Conservation (phyloP, 345 rosid genomes). For the Sisymbrium altissimum region DNA sequence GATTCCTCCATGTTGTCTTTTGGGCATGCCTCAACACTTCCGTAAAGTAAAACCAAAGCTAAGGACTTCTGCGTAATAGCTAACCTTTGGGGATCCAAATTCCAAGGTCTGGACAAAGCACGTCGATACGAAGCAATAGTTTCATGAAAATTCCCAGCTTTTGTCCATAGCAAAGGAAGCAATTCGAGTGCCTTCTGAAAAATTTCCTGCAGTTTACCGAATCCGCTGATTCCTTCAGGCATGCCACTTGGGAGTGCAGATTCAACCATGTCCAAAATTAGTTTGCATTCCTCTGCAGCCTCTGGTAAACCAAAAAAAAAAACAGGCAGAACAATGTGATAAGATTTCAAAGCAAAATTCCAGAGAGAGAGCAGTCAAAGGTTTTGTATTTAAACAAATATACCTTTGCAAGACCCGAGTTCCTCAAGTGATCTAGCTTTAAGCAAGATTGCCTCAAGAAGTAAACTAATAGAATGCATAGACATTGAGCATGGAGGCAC, state of each 20-base stretch:
- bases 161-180: slow-evolving; percentile 71
- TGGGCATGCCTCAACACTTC: slow-evolving; percentile 67
- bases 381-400: not conserved
- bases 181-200: slow-evolving; percentile 79
- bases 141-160: slow-evolving; percentile 65
- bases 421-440: slow-evolving; percentile 81
- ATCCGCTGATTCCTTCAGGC: slow-evolving; percentile 51
- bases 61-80: slow-evolving; percentile 75
- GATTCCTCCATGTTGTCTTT: slow-evolving; percentile 75
- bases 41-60: slow-evolving; percentile 70
- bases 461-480: slow-evolving; percentile 85
- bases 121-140: slow-evolving; percentile 70
- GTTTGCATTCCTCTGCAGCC: slow-evolving; percentile 89
- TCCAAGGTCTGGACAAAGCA: slow-evolving; percentile 80
- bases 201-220: slow-evolving; percentile 76
- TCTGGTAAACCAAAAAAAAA: slow-evolving; percentile 47
- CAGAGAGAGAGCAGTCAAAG: not conserved
- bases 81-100: slow-evolving; percentile 68
- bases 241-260: slow-evolving; percentile 72
- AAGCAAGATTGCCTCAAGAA: slow-evolving; percentile 85
- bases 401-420: slow-evolving; percentile 67
- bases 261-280: slow-evolving; percentile 68
- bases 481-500: slow-evolving; percentile 60
- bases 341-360: not conserved
- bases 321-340: slow-evolving; percentile 5